Base-by-base conservation (phyloP, 441 rosid genomes). In the Euphorbia celastroides region DNA sequence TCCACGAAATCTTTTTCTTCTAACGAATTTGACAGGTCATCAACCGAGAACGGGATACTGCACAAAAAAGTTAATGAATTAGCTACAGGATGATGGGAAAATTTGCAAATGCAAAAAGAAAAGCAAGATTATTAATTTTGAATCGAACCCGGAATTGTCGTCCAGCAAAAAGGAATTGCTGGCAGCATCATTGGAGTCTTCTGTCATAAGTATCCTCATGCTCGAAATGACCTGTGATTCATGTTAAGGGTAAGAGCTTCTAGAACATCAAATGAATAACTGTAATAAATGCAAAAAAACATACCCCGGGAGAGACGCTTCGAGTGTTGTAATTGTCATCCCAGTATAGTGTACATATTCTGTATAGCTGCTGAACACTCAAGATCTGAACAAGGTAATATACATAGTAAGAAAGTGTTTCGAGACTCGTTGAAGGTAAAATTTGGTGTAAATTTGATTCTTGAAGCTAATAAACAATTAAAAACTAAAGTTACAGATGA, bases 241-340 rank as follows among this genome's bases (percentile, higher is more conserved):
- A n/a, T n/a, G n/a, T n/a, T n/a, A 27, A 32, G 23, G 20, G 13
- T 13, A 51, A 17, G 19, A 51, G 57, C 38, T 41, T 54, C 31
- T 38, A 42, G 63, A 56, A 27, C 64, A 61, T 19, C 7, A 65
- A 31, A 25, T 20, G 50, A 20, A 41, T 7, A 57, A 55, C 13
- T 54, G 62, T 20, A 66, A 26, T 25, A 26, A 58, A 55, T 26
- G 72, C n/a, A n/a, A n/a, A n/a, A n/a, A 68, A 46, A 55, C 89
- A 80, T 86, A 93, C 99, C 70, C 76, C 79, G 66, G 90, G 90
- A 56, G 97, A 88, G 62, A 96, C 99, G 61, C 98, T 96, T 81
- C 89, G 82, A 67, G 99, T 96, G 68, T 93, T 96, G 73, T 96
- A 96, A 81, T 92, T 96, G 81, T 96, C 98, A 58, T 96, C 99